Percentiles rank a stretch among this genome's conserved stretches.
Conservation (phyloP, 1,139 yeast species). For the Groenewaldozyma sp. region DNA sequence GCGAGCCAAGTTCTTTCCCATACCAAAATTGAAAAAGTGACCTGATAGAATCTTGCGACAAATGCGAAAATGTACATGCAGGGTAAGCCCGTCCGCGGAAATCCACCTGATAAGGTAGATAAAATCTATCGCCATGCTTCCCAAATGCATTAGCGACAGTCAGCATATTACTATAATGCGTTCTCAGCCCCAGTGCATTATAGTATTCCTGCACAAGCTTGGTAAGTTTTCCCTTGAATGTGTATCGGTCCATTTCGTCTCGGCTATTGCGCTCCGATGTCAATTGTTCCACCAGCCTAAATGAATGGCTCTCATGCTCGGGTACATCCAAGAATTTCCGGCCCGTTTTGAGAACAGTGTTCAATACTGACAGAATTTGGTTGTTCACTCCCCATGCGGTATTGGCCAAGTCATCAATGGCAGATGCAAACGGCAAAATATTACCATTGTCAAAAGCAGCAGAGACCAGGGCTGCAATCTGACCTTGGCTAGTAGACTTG, state of each 20-base stretch:
- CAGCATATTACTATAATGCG: slow-evolving; percentile 67
- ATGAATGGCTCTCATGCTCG: slow-evolving; percentile 16
- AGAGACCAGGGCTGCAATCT: slow-evolving; percentile 65
- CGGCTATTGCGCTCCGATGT: neutral
- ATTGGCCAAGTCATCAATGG: slow-evolving; percentile 71
- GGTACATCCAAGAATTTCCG: slow-evolving; percentile 67
- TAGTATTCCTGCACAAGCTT: neutral
- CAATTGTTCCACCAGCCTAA: neutral
- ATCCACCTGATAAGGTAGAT: slow-evolving; percentile 88
- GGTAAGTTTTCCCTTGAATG: slow-evolving; percentile 2
- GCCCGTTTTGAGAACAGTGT: slow-evolving; percentile 60
- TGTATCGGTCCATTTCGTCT: neutral
- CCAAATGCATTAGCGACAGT: slow-evolving; percentile 77
- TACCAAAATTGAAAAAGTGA: slow-evolving; percentile 58
- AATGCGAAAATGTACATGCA: slow-evolving; percentile 60
- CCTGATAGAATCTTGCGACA: slow-evolving; percentile 58
- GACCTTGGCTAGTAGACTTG: slow-evolving; percentile 65
- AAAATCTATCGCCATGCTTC: slow-evolving; percentile 55
- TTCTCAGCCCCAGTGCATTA: slow-evolving; percentile 38
- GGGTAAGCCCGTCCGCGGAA: slow-evolving; percentile 97
- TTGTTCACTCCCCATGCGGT: slow-evolving; percentile 86
- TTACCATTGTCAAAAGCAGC: slow-evolving; percentile 64
- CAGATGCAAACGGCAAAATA: slow-evolving; percentile 54
- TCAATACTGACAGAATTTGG: slow-evolving; percentile 51
- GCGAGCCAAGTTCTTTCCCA: slow-evolving; percentile 46